Base-by-base conservation (phyloP, 768 basidiomycete species). In the Amanita rimosa region DNA sequence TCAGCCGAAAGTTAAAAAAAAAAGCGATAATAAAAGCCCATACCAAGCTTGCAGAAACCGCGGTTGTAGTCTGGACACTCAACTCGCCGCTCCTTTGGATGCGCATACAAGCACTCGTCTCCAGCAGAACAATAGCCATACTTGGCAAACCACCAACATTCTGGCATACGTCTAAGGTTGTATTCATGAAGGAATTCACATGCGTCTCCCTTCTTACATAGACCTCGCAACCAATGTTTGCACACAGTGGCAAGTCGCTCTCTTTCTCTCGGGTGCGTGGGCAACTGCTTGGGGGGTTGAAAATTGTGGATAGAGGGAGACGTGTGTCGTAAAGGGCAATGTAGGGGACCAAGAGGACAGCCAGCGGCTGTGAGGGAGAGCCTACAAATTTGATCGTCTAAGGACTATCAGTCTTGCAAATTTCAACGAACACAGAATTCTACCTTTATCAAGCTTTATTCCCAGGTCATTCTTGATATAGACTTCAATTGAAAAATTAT, bases 181-280 rank as follows among this genome's bases (percentile, higher is more conserved):
- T 97, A 99, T 69, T 98, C 96, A 67, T 99, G 96, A 61, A 98
- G 75, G 65, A 98, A 99, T 68, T 98, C 96, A 69, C 96, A 99
- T 21, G 86, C 84, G 61, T 94, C 88, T 46, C 93, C 95, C 65
- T 98, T 98, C 70, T 98, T 98, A 68, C 96, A 98, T 14, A 99
- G 74, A 11, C 96, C 96, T 49, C 96, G 80, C 37, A 99, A 78
- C 87, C 95, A 98, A 68, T 98, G 96, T 67, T 98, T 98, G 70
- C 96, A 99, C 14, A 99, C 94, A 2, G 95, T 96, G 17, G 85
- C 79, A 37, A 91, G 72, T 37, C 87, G 77, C 56, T 90, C 88
- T 54, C 87, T 69, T 58, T 91, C 85, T 39, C 85, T 78, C 13
- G 86, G 89, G 58, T 94, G 88, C 1, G 77, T 79, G 1, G 93